These are phyloP conservation scores for Cicer judaicum DNA, from an alignment of 306 rosid genomes.

Conservation along the genomic window DNA sequence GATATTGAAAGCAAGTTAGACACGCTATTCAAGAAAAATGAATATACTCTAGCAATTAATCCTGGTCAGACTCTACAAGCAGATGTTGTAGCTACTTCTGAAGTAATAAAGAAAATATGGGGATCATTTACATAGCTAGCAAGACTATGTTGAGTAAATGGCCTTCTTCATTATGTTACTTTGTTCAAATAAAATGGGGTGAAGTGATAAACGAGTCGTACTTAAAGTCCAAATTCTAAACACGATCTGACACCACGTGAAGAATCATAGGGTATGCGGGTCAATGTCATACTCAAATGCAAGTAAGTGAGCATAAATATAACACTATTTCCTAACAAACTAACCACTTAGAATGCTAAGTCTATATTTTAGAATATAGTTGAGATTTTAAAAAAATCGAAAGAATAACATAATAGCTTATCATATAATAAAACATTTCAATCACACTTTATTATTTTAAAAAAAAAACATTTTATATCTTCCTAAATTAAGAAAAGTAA, in stretches of 20 bases:
- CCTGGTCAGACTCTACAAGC: constrained; percentile 95
- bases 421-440: no score
- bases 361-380: no score
- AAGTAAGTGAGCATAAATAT: no score
- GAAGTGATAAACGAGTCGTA: background rate
- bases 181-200: background rate
- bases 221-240: background rate
- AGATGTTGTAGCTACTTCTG: constrained; percentile 91
- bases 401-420: no score
- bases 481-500: no score
- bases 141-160: constrained; percentile 95
- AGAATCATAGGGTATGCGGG: background rate
- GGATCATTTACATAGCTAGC: constrained; percentile 81
- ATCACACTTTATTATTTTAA: no score
- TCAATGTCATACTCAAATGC: no score
- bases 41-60: constrained; percentile 83
- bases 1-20: constrained; percentile 98
- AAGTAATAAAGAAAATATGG: constrained; percentile 85
- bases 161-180: constrained; percentile 58
- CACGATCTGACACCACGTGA: background rate
- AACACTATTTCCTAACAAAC: background rate
- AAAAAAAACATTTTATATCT: no score
- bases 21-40: constrained; percentile 90
- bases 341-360: no score
- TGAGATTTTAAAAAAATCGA: no score